Percentiles rank a stretch among this genome's conserved stretches.
These are phyloP conservation scores for Xylariaceae sp. DNA, from an alignment of 2,329 filamentous ascomycete genomes.

Conservation along the genomic window DNA sequence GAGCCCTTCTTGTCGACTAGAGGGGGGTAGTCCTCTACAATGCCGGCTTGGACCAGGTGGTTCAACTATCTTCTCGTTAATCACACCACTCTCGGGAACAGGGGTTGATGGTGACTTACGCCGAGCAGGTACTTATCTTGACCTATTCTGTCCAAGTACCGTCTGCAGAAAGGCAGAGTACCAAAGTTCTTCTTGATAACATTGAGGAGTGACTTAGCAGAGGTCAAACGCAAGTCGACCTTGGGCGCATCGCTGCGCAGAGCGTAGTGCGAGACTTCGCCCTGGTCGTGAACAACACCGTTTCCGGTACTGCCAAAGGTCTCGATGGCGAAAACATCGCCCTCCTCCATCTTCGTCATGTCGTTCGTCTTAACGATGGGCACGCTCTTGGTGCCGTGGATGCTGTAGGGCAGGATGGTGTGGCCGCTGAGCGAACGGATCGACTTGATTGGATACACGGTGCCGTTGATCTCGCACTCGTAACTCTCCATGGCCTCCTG, in stretches of 20 bases:
- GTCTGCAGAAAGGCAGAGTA: constrained; percentile 82
- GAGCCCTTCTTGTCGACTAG: constrained; percentile 89
- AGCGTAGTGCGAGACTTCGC: constrained; percentile 87
- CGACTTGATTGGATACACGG: constrained; percentile 72
- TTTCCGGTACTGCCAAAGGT: constrained; percentile 93
- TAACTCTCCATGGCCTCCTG: constrained; percentile 94
- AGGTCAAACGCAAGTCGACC: constrained; percentile 69
- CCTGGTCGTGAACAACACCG: constrained; percentile 80
- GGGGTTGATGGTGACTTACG: constrained; percentile 44
- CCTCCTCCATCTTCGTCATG: constrained; percentile 95
- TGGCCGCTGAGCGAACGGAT: constrained; percentile 87
- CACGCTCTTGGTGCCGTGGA: constrained; percentile 89
- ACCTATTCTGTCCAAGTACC: constrained; percentile 87
- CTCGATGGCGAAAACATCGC: constrained; percentile 91
- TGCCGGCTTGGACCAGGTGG: constrained; percentile 73
- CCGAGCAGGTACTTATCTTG: constrained; percentile 92
- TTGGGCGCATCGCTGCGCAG: constrained; percentile 67
- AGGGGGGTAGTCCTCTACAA: constrained; percentile 87
- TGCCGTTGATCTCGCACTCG: constrained; percentile 77
- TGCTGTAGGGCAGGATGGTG: constrained; percentile 82
- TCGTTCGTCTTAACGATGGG: constrained; percentile 87
- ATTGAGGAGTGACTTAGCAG: constrained; percentile 77
- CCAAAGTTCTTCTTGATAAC: constrained; percentile 97
- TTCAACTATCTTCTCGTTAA: constrained; percentile 59
- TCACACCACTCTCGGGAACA: neutral